Conservation (phyloP, 2,329 filamentous ascomycete species). For the Trichoderma oligosporum region DNA sequence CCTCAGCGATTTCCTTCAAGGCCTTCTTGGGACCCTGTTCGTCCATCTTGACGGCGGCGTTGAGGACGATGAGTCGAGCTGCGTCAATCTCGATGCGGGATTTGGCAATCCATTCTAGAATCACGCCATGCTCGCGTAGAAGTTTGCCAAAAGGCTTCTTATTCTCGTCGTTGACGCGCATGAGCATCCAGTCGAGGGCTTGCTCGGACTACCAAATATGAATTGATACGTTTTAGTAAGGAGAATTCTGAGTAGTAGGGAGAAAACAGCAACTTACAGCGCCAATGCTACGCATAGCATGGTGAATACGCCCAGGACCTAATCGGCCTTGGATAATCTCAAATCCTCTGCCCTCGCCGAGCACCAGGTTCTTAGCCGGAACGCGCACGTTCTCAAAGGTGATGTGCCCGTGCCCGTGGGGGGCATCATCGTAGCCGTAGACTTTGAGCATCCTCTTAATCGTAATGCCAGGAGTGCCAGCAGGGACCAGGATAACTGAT, state of each 20-base stretch:
- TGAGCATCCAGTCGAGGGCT: conserved; percentile 91
- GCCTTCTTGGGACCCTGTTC: conserved; percentile 82
- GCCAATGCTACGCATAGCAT: conserved; percentile 93
- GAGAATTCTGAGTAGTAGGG: no score
- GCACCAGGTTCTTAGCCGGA: conserved; percentile 75
- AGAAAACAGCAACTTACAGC: conserved; percentile 50
- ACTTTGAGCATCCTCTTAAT: conserved; percentile 91
- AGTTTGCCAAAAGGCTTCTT: conserved; percentile 91
- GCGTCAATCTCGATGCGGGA: conserved; percentile 93
- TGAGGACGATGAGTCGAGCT: conserved; percentile 83
- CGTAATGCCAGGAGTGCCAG: conserved; percentile 77
- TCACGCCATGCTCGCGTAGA: conserved; percentile 84
- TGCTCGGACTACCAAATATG: conserved; percentile 62
- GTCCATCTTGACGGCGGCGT: conserved; percentile 94
- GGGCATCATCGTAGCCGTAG: conserved; percentile 97
- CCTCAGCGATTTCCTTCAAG: conserved; percentile 88
- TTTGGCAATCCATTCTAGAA: conserved; percentile 90
- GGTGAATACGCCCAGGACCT: conserved; percentile 93
- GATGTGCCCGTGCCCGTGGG: conserved; percentile 94
- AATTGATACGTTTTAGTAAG: not conserved
- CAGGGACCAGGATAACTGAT: conserved; percentile 85
- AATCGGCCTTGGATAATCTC: conserved; percentile 98
- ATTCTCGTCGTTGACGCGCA: conserved; percentile 83
- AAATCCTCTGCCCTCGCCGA: conserved; percentile 91
- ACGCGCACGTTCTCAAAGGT: conserved; percentile 87